Evolutionary conservation across 371 early-diverging fungal genomes (phyloP), one percentile per base, ranked within the genome.

Genomic region (Apophysomyces elegans): DNA sequence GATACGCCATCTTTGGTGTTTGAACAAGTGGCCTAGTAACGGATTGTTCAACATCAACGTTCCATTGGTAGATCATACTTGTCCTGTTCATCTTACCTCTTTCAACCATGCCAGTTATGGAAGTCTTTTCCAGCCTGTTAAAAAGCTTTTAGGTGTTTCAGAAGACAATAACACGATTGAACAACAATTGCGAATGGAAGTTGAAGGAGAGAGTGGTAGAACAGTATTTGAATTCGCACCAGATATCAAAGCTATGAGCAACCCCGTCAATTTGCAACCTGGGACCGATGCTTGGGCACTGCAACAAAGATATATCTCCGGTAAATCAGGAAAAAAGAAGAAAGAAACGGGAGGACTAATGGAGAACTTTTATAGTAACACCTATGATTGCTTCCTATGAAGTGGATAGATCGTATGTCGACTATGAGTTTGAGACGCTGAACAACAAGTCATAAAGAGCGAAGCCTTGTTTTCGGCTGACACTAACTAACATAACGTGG

Each of bases 221-320:
- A 58, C 59, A 35, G 46, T 47, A 3, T 81, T 75, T 56, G 65
- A 58, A 9, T 81, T 81, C 56, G 67, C 72, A 9, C 81, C 78
- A 37, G 81, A 78, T 59, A 65, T 69, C 41, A 62, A 61, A 14
- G 58, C 61, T n/a, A 61, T 72, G 37, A 65, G 63, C 41, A 39
- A 60, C 16, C 57, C 70, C 12, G 39, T 1, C 0, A 66, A 73
- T 44, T 70, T 72, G 7, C 61, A 58, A 8, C 65, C 67, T 44
- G 78, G 77, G 12, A 75, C 81, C n/a, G 81, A 81, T 54, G 73
- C 78, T 6, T 78, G 77, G 75, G 77, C 79, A 13, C 41, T 81
- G 9, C 65, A 73, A 41, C 64, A 76, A 37, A 59, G 66, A n/a
- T 78, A 65, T 26, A 71, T 78, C 4, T 81, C 81, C 56, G 78